Percentiles rank a stretch among this genome's conserved stretches.
These are phyloP conservation scores for Hordeum vulgare DNA, from an alignment of 176 grass and related monocot genomes.

Conservation along the genomic window DNA sequence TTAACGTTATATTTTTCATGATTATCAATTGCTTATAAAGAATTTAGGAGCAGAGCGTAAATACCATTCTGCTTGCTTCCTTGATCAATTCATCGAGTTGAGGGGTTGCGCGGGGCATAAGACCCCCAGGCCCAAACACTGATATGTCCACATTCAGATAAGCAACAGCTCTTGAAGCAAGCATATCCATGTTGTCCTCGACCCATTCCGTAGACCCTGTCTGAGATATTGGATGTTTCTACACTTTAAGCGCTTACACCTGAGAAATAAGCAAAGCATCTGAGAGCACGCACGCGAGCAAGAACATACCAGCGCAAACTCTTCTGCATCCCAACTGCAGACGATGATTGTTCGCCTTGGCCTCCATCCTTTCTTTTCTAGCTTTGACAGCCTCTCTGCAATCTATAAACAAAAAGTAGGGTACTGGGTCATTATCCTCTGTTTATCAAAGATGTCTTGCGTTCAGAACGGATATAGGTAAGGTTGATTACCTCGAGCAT, in stretches of 20 bases:
- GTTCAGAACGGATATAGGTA: neutral
- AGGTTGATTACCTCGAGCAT: slow-evolving; percentile 63
- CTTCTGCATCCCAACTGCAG: slow-evolving; percentile 92
- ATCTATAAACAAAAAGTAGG: slow-evolving; percentile 29
- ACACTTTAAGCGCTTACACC: slow-evolving; percentile 10
- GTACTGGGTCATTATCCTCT: neutral
- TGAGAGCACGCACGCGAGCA: neutral
- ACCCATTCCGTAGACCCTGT: slow-evolving; percentile 93
- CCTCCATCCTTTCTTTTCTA: slow-evolving; percentile 76
- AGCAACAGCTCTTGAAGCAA: slow-evolving; percentile 71
- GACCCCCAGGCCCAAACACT: slow-evolving; percentile 46
- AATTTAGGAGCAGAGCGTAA: neutral
- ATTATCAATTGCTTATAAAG: neutral
- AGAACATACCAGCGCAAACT: slow-evolving; percentile 51
- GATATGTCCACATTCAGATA: slow-evolving; percentile 86
- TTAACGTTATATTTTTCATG: no score
- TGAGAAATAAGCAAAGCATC: neutral
- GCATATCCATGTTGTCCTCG: slow-evolving; percentile 76
- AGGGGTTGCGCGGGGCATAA: slow-evolving; percentile 58
- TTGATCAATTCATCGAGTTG: slow-evolving; percentile 86
- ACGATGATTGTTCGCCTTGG: slow-evolving; percentile 87
- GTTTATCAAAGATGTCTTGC: neutral
- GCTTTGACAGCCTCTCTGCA: slow-evolving; percentile 52
- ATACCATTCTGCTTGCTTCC: slow-evolving; percentile 76
- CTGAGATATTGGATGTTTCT: slow-evolving; percentile 16